Conservation (phyloP, 176 grass and related monocot genomes). For the Musa itinerans region DNA sequence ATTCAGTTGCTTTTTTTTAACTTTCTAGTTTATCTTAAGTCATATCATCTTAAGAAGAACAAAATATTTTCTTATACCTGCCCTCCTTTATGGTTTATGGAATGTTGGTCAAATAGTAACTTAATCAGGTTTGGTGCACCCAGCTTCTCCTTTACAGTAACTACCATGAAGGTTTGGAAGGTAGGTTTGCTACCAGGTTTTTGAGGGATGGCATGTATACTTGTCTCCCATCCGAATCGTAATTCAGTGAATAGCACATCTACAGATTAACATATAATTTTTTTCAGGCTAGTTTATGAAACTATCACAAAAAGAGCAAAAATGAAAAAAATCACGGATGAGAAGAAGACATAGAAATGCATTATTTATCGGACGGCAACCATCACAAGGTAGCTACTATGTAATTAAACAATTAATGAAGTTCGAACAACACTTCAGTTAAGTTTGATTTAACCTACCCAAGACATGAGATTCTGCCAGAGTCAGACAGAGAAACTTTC, state of each 20-base stretch:
- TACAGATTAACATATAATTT: conserved; percentile 30
- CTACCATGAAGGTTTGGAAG: conserved; percentile 93
- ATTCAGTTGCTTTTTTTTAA: not conserved
- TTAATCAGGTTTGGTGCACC: conserved; percentile 39
- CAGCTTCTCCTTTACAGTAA: conserved; percentile 56
- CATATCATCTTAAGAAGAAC: conserved; percentile 9
- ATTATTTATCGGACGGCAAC: not conserved
- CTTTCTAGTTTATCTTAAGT: conserved; percentile 16
- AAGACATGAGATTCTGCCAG: conserved; percentile 95
- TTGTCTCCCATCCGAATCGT: conserved; percentile 89
- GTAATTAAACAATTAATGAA: not conserved
- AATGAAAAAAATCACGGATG: not conserved
- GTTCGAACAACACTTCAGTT: not conserved
- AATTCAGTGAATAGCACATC: conserved; percentile 70
- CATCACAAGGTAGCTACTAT: not conserved
- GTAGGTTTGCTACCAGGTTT: conserved; percentile 45
- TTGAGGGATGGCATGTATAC: conserved; percentile 59
- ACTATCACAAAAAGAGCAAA: conserved; percentile 4
- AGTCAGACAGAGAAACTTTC: conserved; percentile 79
- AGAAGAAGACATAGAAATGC: not conserved
- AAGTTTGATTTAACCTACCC: conserved; percentile 34
- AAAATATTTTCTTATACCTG: conserved; percentile 49
- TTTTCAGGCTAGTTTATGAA: not conserved
- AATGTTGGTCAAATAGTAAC: conserved; percentile 36
- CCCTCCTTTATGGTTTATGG: conserved; percentile 49